Evolutionary conservation across 2,329 filamentous ascomycete genomes (phyloP).

Genomic region (Fusarium sp.): DNA sequence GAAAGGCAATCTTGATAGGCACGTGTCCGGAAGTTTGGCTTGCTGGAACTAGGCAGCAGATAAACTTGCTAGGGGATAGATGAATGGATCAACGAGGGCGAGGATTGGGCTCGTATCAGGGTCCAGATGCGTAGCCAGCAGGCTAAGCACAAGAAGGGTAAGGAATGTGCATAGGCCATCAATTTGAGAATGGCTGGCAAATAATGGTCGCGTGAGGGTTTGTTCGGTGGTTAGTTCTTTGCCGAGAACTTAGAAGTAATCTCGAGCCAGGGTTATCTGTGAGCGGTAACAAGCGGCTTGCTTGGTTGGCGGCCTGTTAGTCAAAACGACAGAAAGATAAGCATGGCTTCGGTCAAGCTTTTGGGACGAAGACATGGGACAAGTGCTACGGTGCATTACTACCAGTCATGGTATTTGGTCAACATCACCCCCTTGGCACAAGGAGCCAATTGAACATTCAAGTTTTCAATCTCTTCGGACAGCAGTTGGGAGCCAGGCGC

Average conservation of each 20-base stretch:
- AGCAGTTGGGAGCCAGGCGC: background rate
- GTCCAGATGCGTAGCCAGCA: conserved; percentile 11
- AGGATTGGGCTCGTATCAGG: conserved; percentile 9
- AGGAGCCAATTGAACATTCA: background rate
- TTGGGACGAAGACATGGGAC: conserved; percentile 14
- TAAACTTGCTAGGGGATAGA: conserved; percentile 30
- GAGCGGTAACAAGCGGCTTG: conserved; percentile 20
- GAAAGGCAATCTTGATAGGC: conserved; percentile 9
- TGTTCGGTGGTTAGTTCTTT: conserved; percentile 5
- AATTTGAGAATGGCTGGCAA: conserved; percentile 12
- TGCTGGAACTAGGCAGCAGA: conserved; percentile 10
- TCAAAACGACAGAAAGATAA: conserved; percentile 23
- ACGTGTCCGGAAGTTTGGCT: background rate
- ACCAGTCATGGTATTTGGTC: conserved; percentile 10
- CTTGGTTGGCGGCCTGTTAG: conserved; percentile 14
- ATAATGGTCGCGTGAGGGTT: conserved; percentile 29
- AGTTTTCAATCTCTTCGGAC: background rate
- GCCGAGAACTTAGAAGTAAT: conserved; percentile 2
- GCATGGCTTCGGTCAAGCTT: conserved; percentile 33
- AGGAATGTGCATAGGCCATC: conserved; percentile 13
- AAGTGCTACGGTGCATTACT: conserved; percentile 7
- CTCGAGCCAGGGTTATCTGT: conserved; percentile 5
- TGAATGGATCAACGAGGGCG: conserved; percentile 16
- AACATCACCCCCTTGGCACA: conserved; percentile 5
- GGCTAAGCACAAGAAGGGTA: conserved; percentile 20